A percentile compares a stretch with the other conserved stretches of the same genome.
These are phyloP conservation scores for Pichia scutulata DNA, from an alignment of 805 yeast genomes.

Conservation along the genomic window DNA sequence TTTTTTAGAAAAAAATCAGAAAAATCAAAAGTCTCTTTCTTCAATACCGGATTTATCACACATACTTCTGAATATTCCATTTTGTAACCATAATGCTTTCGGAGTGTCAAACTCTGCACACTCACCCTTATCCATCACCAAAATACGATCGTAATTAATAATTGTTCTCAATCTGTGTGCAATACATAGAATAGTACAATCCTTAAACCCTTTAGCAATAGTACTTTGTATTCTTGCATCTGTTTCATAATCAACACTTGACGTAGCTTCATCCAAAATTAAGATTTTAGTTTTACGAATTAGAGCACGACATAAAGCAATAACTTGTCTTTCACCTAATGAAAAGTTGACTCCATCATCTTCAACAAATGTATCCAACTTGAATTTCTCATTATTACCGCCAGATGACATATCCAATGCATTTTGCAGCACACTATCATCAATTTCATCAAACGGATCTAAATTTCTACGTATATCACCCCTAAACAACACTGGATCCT, in stretches of 20 bases:
- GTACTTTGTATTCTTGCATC: constrained; percentile 76
- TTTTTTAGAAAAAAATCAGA: neutral
- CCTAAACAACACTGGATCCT: constrained; percentile 78
- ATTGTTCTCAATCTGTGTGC: constrained; percentile 78
- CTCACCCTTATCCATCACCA: constrained; percentile 54
- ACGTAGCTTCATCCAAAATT: constrained; percentile 79
- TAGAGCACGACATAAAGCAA: constrained; percentile 79
- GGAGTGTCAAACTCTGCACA: constrained; percentile 51
- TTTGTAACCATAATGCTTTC: constrained; percentile 33
- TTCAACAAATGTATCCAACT: constrained; percentile 39
- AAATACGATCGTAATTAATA: constrained; percentile 46
- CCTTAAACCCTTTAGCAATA: constrained; percentile 54
- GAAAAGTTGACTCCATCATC: constrained; percentile 71
- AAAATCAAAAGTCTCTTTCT: constrained; percentile 29
- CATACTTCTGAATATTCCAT: constrained; percentile 44
- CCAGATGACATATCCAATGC: constrained; percentile 45
- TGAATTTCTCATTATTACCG: constrained; percentile 25
- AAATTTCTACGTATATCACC: constrained; percentile 71
- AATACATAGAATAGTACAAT: constrained; percentile 75
- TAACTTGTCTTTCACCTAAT: constrained; percentile 68
- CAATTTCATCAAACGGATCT: constrained; percentile 60
- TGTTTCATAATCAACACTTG: constrained; percentile 78
- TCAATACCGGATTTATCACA: constrained; percentile 40
- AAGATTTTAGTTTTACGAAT: constrained; percentile 67
- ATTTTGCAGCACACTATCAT: constrained; percentile 61